Evolutionary conservation across 2,329 filamentous ascomycete genomes (phyloP).

Genomic region (Fusarium caatingaense): DNA sequence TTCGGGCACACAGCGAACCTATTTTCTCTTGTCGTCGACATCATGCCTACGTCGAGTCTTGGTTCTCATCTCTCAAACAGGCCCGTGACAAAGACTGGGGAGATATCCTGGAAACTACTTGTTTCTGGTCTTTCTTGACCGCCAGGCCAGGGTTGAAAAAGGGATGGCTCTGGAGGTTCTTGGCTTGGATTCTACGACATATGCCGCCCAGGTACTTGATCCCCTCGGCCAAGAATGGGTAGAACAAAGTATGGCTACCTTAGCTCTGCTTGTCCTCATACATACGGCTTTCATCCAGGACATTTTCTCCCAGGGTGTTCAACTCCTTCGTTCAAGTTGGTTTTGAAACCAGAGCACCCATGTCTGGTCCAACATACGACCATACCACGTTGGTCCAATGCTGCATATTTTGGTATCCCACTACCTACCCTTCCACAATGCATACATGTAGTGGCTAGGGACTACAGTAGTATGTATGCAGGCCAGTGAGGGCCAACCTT

Average conservation of each 20-base stretch:
- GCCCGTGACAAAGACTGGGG: conserved; percentile 17
- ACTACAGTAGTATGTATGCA: conserved; percentile 16
- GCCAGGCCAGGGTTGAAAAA: not conserved
- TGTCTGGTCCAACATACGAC: conserved; percentile 22
- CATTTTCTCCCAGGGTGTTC: conserved; percentile 18
- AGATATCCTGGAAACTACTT: not conserved
- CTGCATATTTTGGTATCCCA: conserved; percentile 34
- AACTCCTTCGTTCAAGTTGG: conserved; percentile 26
- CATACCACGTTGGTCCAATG: conserved; percentile 31
- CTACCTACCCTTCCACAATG: conserved; percentile 15
- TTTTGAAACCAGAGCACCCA: conserved; percentile 18
- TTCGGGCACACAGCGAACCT: conserved; percentile 32
- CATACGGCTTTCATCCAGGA: conserved; percentile 14
- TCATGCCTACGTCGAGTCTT: conserved; percentile 5
- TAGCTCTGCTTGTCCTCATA: conserved; percentile 26
- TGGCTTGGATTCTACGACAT: not conserved
- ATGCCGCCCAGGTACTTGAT: not conserved
- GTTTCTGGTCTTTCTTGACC: not conserved
- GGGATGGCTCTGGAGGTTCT: not conserved
- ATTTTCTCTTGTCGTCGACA: conserved; percentile 22
- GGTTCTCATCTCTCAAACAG: conserved; percentile 1
- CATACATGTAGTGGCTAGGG: conserved; percentile 14
- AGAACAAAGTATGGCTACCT: conserved; percentile 1
- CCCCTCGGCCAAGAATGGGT: not conserved
- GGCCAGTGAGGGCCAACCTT: conserved; percentile 10